phyloP scores from a whole-genome alignment of 2,329 filamentous ascomycete genomes.

The Aureobasidium subglaciale region DNA sequence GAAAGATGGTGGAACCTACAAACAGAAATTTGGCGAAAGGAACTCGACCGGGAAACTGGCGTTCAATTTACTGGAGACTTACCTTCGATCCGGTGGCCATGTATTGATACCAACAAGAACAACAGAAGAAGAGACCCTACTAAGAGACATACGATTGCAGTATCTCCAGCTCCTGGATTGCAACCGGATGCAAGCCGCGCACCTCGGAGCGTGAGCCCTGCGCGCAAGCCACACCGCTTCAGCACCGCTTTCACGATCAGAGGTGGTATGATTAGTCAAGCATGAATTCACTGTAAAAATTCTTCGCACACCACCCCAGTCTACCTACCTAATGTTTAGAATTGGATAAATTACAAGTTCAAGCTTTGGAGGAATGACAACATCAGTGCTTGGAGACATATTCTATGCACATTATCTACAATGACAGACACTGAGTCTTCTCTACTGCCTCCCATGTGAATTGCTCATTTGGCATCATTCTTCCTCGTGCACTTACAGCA shows the following conservation, averaged over 20 bases:
- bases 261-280: slow-evolving; percentile 7
- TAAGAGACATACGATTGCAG: slow-evolving; percentile 1
- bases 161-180: neutral
- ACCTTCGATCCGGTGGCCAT: slow-evolving; percentile 1
- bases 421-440: too few species aligned
- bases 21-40: slow-evolving; percentile 17
- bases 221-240: slow-evolving; percentile 8
- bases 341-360: neutral
- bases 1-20: slow-evolving; percentile 18
- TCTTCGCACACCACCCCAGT: neutral
- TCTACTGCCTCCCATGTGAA: too few species aligned
- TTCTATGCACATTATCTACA: neutral
- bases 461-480: too few species aligned
- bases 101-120: neutral
- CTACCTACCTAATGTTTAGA: neutral
- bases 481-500: too few species aligned
- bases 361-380: neutral
- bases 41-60: slow-evolving; percentile 2
- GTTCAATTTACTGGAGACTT: neutral
- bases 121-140: neutral
- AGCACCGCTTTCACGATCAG: slow-evolving; percentile 11
- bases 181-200: neutral
- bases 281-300: neutral
- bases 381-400: neutral
- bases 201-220: neutral